These are phyloP conservation scores for Silene uniflora DNA, from an alignment of 148 eudicot species.

Conservation along the genomic window DNA sequence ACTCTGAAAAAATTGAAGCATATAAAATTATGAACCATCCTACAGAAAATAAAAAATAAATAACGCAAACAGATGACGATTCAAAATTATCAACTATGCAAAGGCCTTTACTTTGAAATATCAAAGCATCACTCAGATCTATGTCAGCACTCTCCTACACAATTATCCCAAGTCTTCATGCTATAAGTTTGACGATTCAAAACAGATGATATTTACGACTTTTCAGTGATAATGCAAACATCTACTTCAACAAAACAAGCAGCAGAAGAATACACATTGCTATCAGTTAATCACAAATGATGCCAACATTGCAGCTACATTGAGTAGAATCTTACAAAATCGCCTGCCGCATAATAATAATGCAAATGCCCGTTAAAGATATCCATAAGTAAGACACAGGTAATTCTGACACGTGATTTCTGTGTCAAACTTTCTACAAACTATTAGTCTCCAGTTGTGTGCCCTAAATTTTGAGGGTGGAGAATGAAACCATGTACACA, in stretches of 20 bases:
- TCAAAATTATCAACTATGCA: no score
- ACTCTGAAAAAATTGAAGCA: slow-evolving; percentile 44
- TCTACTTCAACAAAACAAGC: not conserved
- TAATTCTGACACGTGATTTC: not conserved
- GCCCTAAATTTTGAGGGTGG: no score
- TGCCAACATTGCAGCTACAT: not conserved
- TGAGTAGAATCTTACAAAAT: not conserved
- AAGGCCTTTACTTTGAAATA: not conserved
- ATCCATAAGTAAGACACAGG: not conserved
- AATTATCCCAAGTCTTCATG: not conserved
- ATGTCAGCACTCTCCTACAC: not conserved
- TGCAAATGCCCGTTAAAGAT: not conserved
- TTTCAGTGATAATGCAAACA: not conserved
- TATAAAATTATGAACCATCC: slow-evolving; percentile 1
- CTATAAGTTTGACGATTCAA: not conserved
- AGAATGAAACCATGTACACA: not conserved
- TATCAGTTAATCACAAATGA: not conserved
- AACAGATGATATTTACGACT: not conserved
- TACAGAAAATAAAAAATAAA: no score
- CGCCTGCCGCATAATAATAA: not conserved
- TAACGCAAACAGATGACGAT: no score
- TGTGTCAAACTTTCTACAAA: not conserved
- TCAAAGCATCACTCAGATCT: not conserved
- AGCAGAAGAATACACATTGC: no score
- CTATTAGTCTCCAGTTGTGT: not conserved